Percentiles rank a stretch among this genome's conserved stretches.
These are phyloP conservation scores for Phytophthora chlamydospora DNA, from an alignment of 352 stramenopile genomes.

Conservation along the genomic window DNA sequence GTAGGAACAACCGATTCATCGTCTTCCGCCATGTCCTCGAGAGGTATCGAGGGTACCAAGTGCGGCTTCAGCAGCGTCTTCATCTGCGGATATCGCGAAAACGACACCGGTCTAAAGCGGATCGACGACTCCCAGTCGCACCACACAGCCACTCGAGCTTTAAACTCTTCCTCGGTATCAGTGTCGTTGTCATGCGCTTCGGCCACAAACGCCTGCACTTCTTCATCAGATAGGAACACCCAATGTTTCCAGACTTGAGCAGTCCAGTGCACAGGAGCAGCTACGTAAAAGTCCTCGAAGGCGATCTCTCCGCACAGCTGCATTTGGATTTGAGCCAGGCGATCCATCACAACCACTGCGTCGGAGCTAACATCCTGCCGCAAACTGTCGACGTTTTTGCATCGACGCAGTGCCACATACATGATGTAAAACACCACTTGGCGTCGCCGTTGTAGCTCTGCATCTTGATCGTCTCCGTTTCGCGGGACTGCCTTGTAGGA, in stretches of 20 bases:
- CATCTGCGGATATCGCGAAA: conserved; percentile 32
- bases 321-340: conserved; percentile 42
- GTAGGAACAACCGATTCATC: conserved; percentile 2
- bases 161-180: conserved; percentile 19
- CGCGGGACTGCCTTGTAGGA: conserved; percentile 19
- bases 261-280: conserved; percentile 63
- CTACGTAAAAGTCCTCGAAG: conserved; percentile 51
- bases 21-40: conserved; percentile 22
- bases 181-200: conserved; percentile 31
- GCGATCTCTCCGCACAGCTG: conserved; percentile 40
- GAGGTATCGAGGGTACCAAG: conserved; percentile 15
- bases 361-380: conserved; percentile 32
- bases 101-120: conserved; percentile 7
- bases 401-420: conserved; percentile 47
- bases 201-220: conserved; percentile 45
- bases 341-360: conserved; percentile 11
- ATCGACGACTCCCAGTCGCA: conserved; percentile 7
- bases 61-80: conserved; percentile 35
- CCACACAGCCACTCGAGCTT: conserved; percentile 17
- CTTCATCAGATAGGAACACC: conserved; percentile 47
- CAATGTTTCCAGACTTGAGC: conserved; percentile 56
- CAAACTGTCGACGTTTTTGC: conserved; percentile 28
- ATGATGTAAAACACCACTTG: conserved; percentile 44
- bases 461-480: background rate
- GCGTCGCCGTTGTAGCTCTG: conserved; percentile 6